Conservation (phyloP, 2,329 filamentous ascomycete species). For the Ophiostoma piceae region DNA sequence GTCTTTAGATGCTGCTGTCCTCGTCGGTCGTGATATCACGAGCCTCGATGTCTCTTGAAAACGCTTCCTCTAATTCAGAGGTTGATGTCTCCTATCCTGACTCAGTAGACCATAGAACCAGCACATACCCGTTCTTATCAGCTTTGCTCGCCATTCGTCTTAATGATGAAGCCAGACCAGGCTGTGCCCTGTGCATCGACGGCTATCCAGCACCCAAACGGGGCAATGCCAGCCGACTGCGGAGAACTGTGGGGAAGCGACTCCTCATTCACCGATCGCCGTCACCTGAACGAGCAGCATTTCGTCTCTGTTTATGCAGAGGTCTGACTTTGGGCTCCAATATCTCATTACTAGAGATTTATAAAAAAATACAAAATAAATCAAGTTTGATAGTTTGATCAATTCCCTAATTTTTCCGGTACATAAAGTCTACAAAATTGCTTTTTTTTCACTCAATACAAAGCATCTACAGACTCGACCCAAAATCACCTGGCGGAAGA, state of each 20-base stretch:
- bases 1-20: neutral
- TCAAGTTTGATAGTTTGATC: neutral
- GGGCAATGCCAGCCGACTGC: constrained; percentile 8
- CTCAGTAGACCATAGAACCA: too few species aligned
- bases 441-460: neutral
- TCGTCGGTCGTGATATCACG: neutral
- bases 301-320: neutral
- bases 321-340: neutral
- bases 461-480: neutral
- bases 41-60: neutral
- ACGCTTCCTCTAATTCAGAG: neutral
- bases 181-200: neutral
- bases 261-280: neutral
- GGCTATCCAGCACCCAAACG: neutral
- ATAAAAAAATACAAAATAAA: neutral
- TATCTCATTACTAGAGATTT: too few species aligned
- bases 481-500: neutral
- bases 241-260: constrained; percentile 13
- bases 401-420: constrained; percentile 3
- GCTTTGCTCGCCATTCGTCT: neutral
- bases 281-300: neutral
- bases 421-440: neutral
- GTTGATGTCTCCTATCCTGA: too few species aligned
- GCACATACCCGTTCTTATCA: too few species aligned
- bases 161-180: neutral